Evolutionary conservation across 305 asterid species (phyloP), one percentile per base, ranked within the genome.

Genomic region (Coffea humblotiana): DNA sequence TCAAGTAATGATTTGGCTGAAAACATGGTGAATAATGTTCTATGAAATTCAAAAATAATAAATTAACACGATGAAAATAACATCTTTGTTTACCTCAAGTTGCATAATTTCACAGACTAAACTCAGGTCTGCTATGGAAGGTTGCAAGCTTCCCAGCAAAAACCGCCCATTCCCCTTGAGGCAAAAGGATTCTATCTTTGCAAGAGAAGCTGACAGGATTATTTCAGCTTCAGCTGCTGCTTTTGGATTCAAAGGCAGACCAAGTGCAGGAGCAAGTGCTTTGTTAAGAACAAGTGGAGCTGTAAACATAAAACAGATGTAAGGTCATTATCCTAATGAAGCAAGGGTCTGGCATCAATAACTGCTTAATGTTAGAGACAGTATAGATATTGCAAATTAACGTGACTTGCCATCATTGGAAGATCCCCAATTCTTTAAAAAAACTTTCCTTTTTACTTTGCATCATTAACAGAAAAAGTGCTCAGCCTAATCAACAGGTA

Each of bases 81-180:
- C 66, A n/a, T 0, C 60, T 76, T 37, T 68, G 16, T n/a, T 78
- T 90, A 93, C 98, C 97, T 93, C 90, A 71, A 93, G 90, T 81
- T 92, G 94, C 92, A 84, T 88, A 85, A 94, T 78, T 84, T 92
- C 98, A 86, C 98, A 93, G 68, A 81, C 95, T 80, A 94, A 80
- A 76, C 92, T 86, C 75, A 94, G 87, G 88, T 94, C 98, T 8
- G 98, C 97, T 40, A 93, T 90, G 74, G 98, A 88, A 66, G 98
- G 98, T 80, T 91, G 86, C 29, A 86, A 78, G 77, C 84, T 86
- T 78, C 98, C 98, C 29, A 87, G 85, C 80, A 94, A 77, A 86
- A 91, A 94, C 16, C 83, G 90, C n/a, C 88, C 90, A 52, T 87
- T 89, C 65, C 78, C 92, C 80, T 83, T 83, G 48, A 95, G 92